Evolutionary conservation across 352 stramenopile species (phyloP).

Genomic region (Phytophthora pluvialis): DNA sequence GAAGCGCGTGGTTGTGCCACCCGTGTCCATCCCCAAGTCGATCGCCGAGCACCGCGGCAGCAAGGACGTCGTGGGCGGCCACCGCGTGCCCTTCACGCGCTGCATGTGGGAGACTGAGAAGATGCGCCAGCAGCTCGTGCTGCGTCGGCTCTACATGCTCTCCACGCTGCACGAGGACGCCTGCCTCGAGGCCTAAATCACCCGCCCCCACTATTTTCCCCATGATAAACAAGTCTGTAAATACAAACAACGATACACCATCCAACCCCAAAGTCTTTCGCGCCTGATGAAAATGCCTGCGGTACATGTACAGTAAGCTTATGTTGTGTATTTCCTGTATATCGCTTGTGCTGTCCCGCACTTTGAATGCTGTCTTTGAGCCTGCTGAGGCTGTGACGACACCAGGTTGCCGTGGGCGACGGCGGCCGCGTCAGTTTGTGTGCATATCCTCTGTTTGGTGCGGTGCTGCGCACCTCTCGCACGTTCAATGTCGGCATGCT

Average conservation of each 20-base stretch:
- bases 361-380: neutral
- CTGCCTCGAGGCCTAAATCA: slow-evolving; percentile 21
- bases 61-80: slow-evolving; percentile 54
- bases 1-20: slow-evolving; percentile 61
- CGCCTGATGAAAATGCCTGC: neutral
- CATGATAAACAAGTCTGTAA: slow-evolving; percentile 28
- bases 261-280: slow-evolving; percentile 2
- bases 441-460: slow-evolving; percentile 22
- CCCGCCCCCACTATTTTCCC: neutral
- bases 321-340: neutral
- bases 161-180: slow-evolving; percentile 26
- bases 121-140: slow-evolving; percentile 43
- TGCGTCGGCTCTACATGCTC: slow-evolving; percentile 37
- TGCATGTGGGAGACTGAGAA: slow-evolving; percentile 78
- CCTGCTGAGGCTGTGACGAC: neutral
- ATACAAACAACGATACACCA: slow-evolving; percentile 27
- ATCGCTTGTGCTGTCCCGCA: neutral
- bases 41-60: slow-evolving; percentile 48
- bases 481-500: slow-evolving; percentile 25
- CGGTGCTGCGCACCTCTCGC: slow-evolving; percentile 5
- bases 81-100: slow-evolving; percentile 67
- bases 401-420: neutral
- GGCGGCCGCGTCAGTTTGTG: slow-evolving; percentile 22
- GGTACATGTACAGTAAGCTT: neutral
- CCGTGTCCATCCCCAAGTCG: slow-evolving; percentile 57